phyloP scores from a whole-genome alignment of 2,329 filamentous ascomycete genomes.

The Fusarium temperatum region DNA sequence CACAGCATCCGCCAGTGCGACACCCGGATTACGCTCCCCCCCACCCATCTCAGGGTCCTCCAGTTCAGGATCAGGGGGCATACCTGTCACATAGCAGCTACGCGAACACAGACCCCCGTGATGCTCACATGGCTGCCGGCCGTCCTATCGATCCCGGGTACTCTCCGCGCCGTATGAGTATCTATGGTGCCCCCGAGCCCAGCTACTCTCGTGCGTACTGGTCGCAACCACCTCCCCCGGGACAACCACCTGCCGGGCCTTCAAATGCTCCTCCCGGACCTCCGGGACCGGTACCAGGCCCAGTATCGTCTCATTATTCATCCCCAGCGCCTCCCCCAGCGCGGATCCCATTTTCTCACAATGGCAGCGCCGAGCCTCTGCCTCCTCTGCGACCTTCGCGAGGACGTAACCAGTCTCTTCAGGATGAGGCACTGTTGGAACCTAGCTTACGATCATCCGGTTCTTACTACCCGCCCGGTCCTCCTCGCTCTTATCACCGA shows the following conservation, averaged over 20 bases:
- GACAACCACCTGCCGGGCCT: slow-evolving; percentile 40
- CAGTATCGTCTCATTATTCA: slow-evolving; percentile 39
- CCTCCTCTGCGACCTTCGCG: slow-evolving; percentile 52
- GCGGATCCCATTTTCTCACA: slow-evolving; percentile 49
- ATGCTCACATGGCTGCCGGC: slow-evolving; percentile 41
- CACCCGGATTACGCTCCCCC: slow-evolving; percentile 43
- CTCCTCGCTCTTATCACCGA: slow-evolving; percentile 46
- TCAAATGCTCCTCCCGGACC: slow-evolving; percentile 25
- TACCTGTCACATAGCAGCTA: slow-evolving; percentile 45
- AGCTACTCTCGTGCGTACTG: slow-evolving; percentile 48
- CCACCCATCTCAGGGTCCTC: slow-evolving; percentile 35
- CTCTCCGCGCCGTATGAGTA: slow-evolving; percentile 45
- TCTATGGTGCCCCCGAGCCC: slow-evolving; percentile 44
- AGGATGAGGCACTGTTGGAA: slow-evolving; percentile 48
- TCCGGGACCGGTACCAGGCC: slow-evolving; percentile 29
- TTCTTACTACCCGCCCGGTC: slow-evolving; percentile 46
- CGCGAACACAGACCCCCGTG: slow-evolving; percentile 42
- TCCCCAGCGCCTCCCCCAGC: slow-evolving; percentile 43
- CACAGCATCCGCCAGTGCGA: slow-evolving; percentile 41
- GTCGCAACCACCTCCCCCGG: slow-evolving; percentile 45
- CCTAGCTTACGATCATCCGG: slow-evolving; percentile 44
- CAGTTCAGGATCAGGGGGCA: slow-evolving; percentile 37
- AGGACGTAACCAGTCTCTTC: slow-evolving; percentile 46
- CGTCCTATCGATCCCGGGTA: slow-evolving; percentile 48
- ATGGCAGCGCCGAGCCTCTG: slow-evolving; percentile 48